phyloP scores from a whole-genome alignment of 768 basidiomycete species.

The Psilocybe cyanescens region DNA sequence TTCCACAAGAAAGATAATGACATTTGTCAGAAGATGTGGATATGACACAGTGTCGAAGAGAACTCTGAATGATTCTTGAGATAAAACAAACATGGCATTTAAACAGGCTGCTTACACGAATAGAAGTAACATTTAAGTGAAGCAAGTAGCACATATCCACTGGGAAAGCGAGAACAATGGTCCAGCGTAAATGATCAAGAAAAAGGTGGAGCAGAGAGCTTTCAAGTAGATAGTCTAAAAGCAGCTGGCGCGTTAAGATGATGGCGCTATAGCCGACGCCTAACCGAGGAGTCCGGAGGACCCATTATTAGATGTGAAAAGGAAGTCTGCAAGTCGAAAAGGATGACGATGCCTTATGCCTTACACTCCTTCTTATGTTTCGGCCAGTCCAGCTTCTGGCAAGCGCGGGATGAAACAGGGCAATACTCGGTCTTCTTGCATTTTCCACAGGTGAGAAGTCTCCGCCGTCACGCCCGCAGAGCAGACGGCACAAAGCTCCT shows the following conservation, averaged over 20 bases:
- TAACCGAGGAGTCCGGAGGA: constrained; percentile 1
- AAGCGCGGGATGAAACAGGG: constrained; percentile 28
- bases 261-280: background rate
- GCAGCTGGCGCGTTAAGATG: background rate
- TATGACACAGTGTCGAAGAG: constrained; percentile 24
- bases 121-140: background rate
- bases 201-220: background rate
- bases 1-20: constrained; percentile 8
- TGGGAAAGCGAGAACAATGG: background rate
- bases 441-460: constrained; percentile 32
- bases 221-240: background rate
- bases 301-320: background rate
- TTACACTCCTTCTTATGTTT: constrained; percentile 40
- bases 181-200: background rate
- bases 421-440: constrained; percentile 42
- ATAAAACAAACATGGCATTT: background rate
- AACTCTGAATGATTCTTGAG: constrained; percentile 9
- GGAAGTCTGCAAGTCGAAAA: background rate
- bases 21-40: constrained; percentile 17
- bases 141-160: background rate
- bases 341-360: constrained; percentile 18
- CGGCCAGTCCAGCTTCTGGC: constrained; percentile 45
- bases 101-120: background rate
- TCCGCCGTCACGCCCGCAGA: constrained; percentile 35
- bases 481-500: constrained; percentile 32